Conservation (phyloP, 2,329 filamentous ascomycete genomes). For the Fusarium nodosum region DNA sequence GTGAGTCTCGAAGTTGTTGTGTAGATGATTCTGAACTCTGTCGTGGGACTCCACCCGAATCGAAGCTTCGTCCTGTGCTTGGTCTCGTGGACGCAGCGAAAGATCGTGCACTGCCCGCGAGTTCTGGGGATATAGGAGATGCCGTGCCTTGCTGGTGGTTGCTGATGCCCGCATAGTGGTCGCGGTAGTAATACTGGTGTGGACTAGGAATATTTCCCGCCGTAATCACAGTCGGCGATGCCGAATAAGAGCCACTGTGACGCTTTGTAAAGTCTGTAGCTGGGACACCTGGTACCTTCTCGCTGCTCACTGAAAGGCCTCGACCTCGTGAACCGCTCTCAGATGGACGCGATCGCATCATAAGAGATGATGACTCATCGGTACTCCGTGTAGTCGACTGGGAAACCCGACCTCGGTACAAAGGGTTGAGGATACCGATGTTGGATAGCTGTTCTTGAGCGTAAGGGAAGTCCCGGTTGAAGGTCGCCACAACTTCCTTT, state of each 20-base stretch:
- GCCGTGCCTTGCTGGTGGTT: conserved; percentile 65
- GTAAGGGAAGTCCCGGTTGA: conserved; percentile 82
- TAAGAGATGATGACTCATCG: conserved; percentile 63
- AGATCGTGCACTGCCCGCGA: conserved; percentile 63
- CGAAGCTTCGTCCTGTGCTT: conserved; percentile 71
- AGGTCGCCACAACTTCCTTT: conserved; percentile 80
- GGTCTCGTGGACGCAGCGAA: conserved; percentile 65
- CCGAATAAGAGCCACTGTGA: conserved; percentile 75
- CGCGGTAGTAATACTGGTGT: conserved; percentile 69
- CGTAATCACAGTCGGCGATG: conserved; percentile 65
- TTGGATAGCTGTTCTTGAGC: conserved; percentile 78
- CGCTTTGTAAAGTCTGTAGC: conserved; percentile 75
- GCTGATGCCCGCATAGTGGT: conserved; percentile 52
- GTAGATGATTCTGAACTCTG: conserved; percentile 66
- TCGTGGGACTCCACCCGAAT: conserved; percentile 65
- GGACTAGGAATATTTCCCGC: conserved; percentile 60
- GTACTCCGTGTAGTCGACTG: conserved; percentile 70
- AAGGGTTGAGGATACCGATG: conserved; percentile 84
- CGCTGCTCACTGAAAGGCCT: conserved; percentile 72
- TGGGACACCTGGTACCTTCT: conserved; percentile 72
- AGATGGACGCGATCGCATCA: conserved; percentile 63
- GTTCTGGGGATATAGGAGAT: conserved; percentile 69
- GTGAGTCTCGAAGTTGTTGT: conserved; percentile 66
- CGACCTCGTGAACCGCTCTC: conserved; percentile 68
- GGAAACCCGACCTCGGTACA: conserved; percentile 69